phyloP scores from a whole-genome alignment of 768 basidiomycete genomes.

The Strobilomyces echinocephalus region DNA sequence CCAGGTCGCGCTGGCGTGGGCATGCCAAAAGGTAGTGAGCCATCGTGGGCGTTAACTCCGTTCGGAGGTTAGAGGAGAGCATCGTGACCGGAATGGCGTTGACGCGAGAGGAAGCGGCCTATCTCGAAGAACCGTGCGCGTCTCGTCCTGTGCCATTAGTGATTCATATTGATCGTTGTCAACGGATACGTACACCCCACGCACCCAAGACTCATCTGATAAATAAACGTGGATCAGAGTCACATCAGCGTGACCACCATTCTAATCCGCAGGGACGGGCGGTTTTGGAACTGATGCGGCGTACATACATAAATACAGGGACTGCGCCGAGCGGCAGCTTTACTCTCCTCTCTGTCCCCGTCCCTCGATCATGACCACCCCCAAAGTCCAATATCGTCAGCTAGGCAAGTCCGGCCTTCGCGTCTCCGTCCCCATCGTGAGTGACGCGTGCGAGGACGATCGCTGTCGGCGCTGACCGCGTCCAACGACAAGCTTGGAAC shows the following conservation, averaged over 20 bases:
- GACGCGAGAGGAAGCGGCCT: conserved; percentile 27
- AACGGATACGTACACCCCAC: too few species aligned
- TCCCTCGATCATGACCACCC: conserved; percentile 4
- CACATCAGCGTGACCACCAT: too few species aligned
- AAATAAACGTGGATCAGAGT: too few species aligned
- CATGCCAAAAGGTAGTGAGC: conserved; percentile 35
- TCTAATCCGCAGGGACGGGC: too few species aligned
- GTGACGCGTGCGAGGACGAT: background rate
- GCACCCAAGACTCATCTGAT: too few species aligned
- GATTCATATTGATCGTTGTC: conserved; percentile 1
- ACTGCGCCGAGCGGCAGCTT: background rate
- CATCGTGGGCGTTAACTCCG: conserved; percentile 40
- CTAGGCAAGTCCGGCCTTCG: conserved; percentile 31
- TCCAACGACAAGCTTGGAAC: conserved; percentile 20
- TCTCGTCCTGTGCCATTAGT: background rate
- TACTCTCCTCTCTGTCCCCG: background rate
- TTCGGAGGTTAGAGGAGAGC: conserved; percentile 30
- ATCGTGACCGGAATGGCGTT: conserved; percentile 25
- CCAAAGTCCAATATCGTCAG: conserved; percentile 26
- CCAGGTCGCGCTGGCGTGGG: conserved; percentile 44
- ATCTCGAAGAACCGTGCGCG: conserved; percentile 15
- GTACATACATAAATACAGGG: background rate
- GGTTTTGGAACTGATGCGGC: background rate
- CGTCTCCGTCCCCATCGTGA: conserved; percentile 33
- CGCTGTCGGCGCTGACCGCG: background rate